These are phyloP conservation scores for Luvunga scandens DNA, from an alignment of 345 rosid species.

Conservation along the genomic window DNA sequence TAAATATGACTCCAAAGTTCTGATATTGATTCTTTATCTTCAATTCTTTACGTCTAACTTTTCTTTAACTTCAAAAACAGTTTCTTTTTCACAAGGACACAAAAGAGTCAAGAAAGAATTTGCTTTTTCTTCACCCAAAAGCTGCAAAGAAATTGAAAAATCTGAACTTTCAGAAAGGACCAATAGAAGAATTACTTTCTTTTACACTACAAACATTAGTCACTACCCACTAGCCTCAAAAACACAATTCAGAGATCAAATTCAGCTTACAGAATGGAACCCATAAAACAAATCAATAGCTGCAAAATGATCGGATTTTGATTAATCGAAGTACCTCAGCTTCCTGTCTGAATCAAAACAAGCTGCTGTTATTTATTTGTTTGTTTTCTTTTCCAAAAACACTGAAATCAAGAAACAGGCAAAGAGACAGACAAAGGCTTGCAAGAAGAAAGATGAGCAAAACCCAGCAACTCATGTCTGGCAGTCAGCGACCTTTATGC, in stretches of 20 bases:
- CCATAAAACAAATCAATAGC: neutral
- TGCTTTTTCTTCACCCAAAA: slow-evolving; percentile 8
- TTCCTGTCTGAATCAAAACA: slow-evolving; percentile 13
- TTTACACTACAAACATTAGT: neutral
- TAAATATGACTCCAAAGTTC: neutral
- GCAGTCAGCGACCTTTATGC: slow-evolving; percentile 3
- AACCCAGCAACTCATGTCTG: neutral
- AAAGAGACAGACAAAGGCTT: neutral
- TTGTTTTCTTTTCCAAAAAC: neutral
- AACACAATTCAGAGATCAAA: neutral
- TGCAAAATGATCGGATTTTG: neutral
- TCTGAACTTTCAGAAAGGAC: neutral
- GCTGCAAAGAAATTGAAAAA: neutral
- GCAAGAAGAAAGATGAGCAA: neutral
- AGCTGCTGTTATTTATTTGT: neutral
- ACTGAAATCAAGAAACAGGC: slow-evolving; percentile 17
- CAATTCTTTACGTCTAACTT: slow-evolving; percentile 9
- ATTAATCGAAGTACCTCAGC: slow-evolving; percentile 10
- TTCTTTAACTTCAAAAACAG: neutral
- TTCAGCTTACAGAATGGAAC: neutral
- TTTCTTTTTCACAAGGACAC: neutral
- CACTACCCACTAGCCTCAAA: neutral
- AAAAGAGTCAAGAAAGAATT: neutral
- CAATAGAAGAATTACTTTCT: neutral
- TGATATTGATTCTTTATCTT: slow-evolving; percentile 10